Evolutionary conservation across 768 basidiomycete genomes (phyloP).

Genomic region (Fibroporia radiculosa): DNA sequence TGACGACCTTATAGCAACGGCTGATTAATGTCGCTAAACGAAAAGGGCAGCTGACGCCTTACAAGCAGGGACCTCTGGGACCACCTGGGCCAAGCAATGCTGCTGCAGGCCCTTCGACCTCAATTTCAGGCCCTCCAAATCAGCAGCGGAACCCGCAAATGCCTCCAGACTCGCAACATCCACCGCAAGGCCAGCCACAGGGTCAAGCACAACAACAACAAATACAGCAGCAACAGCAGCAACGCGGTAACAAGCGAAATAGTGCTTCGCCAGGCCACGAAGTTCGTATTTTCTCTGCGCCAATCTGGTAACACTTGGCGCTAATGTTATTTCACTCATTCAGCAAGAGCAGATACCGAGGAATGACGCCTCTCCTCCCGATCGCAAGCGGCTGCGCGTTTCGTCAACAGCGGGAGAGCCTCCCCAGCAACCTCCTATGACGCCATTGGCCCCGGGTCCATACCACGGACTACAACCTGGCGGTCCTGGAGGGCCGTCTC

Average conservation of each 20-base stretch:
- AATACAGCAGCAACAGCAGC: conserved; percentile 24
- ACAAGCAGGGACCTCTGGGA: conserved; percentile 12
- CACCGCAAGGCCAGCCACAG: conserved; percentile 23
- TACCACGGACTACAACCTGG: conserved; percentile 28
- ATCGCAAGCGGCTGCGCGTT: conserved; percentile 25
- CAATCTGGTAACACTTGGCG: conserved; percentile 2
- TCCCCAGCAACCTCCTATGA: conserved; percentile 31
- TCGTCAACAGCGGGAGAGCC: conserved; percentile 22
- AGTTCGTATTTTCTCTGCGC: conserved; percentile 14
- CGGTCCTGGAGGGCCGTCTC: conserved; percentile 19
- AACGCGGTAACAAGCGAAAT: conserved; percentile 22
- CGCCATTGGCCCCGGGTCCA: conserved; percentile 27
- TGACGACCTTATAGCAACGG: conserved; percentile 9
- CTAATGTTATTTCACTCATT: too few relatives aligned
- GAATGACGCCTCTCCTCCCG: conserved; percentile 26
- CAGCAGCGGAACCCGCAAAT: conserved; percentile 25
- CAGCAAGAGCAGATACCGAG: conserved; percentile 22
- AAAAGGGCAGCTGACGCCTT: neutral
- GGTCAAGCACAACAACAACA: conserved; percentile 35
- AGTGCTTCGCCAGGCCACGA: conserved; percentile 30
- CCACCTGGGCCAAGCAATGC: conserved; percentile 30
- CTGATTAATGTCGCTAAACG: neutral
- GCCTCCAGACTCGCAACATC: conserved; percentile 13
- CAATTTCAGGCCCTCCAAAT: too few relatives aligned
- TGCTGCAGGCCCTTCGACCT: conserved; percentile 29